Evolutionary conservation across 768 basidiomycete genomes (phyloP), one percentile per base, ranked within the genome.

Genomic region (Amylocystis lapponica): DNA sequence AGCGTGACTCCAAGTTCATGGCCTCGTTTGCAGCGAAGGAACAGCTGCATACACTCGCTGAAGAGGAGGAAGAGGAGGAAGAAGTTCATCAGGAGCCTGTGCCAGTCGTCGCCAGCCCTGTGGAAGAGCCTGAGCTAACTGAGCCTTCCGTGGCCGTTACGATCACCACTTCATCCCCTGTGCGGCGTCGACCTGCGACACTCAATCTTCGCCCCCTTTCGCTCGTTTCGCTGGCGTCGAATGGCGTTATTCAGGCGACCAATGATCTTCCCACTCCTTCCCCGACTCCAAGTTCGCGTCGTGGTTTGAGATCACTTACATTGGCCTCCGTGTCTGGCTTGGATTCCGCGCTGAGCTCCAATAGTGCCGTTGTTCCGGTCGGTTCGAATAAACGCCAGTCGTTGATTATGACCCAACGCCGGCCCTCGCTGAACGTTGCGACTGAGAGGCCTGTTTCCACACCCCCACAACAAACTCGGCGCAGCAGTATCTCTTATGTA

Each of bases 1-100:
- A n/a, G n/a, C n/a, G n/a, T n/a, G n/a, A n/a, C n/a, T n/a, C n/a
- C n/a, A 89, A 84, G 63, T 71, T 83, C 49, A 67, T 71, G 13
- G 52, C 75, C 14, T 71, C 82, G 2, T 75, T 78, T 1, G 75
- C 76, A 10, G 72, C 80, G 39, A 89, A 87, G 59, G 88, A 90
- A 59, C 77, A 83, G 52, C 72, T 91, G 10, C 76, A 78, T 46
- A 90, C 88, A 14, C 70, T 91, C 22, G 66, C 92, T 25, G 89
- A 90, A 55, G 90, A 89, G 56, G 86, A 92, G 43, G 89, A 91
- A 40, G 88, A 93, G 38, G 90, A 90, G 31, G 89, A 91, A 20
- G 84, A 60, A 36, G n/a, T n/a, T n/a, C n/a, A n/a, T n/a, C n/a
- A n/a, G n/a, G 57, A 59, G 23, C 23, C 30, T 9, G n/a, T 35